Evolutionary conservation across 257 asterid genomes (phyloP), one percentile per base, ranked within the genome.

Genomic region (Jacaranda mimosifolia): DNA sequence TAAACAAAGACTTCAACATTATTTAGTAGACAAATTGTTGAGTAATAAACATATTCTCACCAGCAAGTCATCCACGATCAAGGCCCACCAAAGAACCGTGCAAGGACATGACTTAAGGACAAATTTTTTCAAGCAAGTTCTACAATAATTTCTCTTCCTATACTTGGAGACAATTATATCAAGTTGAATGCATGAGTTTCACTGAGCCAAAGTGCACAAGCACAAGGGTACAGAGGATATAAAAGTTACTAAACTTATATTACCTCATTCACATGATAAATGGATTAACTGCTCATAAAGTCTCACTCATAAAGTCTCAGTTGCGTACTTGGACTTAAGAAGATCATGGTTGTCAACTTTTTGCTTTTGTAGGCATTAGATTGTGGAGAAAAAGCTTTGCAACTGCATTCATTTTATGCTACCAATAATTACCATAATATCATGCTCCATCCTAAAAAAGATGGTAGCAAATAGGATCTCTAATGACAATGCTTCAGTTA

Each of bases 371-470:
- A 57, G 42, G 17, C 10, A 7, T 18, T 53, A 45, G 17, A 56
- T 42, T 56, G 21, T 21, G 11, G 68, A 13, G n/a, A 38, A 57
- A 57, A 64, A n/a, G 48, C 39, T 70, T 35, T 17, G 19, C 6
- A 63, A 68, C 17, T 7, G 57, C 63, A 39, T 3, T 74, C 38
- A 62, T 12, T 66, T 36, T 40, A 59, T n/a, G 68, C 87, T 92
- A 94, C 99, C 99, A 94, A 73, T 92, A 94, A 76, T 92, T 97
- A n/a, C 97, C 91, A 78, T 98, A 94, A 39, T 97, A 90, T 79
- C 99, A 94, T 63, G 70, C 64, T 18, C 98, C 99, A 59, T 85
- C 89, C 79, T 83, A 86, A 78, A 94, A 94, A 87, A 92, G 99
- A 83, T 94, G 99, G 87, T 94, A 91, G 64, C 97, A 91, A 42